Percentiles rank a stretch among this genome's conserved stretches.
Conservation (phyloP, 371 early-diverging fungal genomes). For the Encephalitozoon hellem region DNA sequence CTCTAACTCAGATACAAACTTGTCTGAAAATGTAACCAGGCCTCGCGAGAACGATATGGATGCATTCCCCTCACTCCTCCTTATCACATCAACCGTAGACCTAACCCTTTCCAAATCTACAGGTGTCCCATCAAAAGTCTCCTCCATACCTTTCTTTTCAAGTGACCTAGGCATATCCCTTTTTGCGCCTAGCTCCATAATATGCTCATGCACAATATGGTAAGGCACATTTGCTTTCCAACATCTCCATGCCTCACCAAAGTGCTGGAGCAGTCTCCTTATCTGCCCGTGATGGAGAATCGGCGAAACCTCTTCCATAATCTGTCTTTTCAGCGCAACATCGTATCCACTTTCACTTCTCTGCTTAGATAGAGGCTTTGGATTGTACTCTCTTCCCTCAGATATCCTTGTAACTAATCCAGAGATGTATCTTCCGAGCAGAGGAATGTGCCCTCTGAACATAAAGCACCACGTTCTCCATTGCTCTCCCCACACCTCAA, state of each 20-base stretch:
- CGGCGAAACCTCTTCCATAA: conserved; percentile 86
- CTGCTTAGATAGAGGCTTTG: conserved; percentile 67
- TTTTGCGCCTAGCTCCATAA: conserved; percentile 64
- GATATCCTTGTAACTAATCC: conserved; percentile 91
- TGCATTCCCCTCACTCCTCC: neutral
- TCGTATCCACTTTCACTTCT: conserved; percentile 93
- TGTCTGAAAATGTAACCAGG: neutral
- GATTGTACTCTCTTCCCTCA: conserved; percentile 79
- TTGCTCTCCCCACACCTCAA: conserved; percentile 83
- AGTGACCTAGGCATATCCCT: neutral
- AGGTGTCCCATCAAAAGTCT: neutral
- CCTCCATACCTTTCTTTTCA: neutral
- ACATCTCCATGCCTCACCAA: conserved; percentile 90
- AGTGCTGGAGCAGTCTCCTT: conserved; percentile 82
- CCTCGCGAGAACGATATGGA: conserved; percentile 64
- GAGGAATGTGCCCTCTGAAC: conserved; percentile 86
- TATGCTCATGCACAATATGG: neutral
- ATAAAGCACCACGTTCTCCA: conserved; percentile 99
- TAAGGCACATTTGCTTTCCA: conserved; percentile 92
- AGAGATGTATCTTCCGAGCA: conserved; percentile 89
- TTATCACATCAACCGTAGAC: neutral
- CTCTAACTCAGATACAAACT: neutral
- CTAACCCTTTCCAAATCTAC: neutral
- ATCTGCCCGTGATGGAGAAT: conserved; percentile 89
- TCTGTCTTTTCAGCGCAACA: conserved; percentile 83